These are phyloP conservation scores for Xylaria cubensis DNA, from an alignment of 495 filamentous ascomycete species.

Conservation along the genomic window DNA sequence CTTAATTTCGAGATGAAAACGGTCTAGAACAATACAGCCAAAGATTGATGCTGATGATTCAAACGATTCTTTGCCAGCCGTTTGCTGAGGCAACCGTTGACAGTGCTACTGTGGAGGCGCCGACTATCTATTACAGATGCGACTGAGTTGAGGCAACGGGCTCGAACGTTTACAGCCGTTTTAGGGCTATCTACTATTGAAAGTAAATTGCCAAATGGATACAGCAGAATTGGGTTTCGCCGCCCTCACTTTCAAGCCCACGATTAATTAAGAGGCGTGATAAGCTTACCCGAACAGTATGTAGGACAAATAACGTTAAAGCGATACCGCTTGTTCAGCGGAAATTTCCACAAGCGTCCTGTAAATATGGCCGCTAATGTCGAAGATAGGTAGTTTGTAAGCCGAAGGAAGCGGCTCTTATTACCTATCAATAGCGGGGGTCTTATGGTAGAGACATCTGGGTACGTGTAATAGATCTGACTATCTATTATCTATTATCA, in stretches of 20 bases:
- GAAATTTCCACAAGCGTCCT: neutral
- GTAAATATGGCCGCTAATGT: neutral
- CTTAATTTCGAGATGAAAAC: neutral
- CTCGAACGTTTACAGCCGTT: constrained; percentile 1
- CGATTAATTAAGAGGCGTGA: constrained; percentile 13
- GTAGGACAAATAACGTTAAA: constrained; percentile 3
- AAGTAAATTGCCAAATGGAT: neutral
- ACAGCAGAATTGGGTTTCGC: neutral
- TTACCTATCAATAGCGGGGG: constrained; percentile 11
- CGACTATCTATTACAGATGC: neutral
- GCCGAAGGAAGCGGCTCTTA: constrained; percentile 5
- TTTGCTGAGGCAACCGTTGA: neutral
- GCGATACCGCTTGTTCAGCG: neutral
- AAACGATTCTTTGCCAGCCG: neutral
- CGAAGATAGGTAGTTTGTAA: neutral
- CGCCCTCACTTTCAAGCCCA: neutral
- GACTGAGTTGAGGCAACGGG: constrained; percentile 15
- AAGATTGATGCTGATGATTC: neutral
- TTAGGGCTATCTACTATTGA: neutral
- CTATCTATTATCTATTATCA: neutral
- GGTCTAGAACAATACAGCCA: neutral
- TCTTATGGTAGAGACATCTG: neutral
- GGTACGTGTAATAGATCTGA: neutral
- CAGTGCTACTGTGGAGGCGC: constrained; percentile 12
- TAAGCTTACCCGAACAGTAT: neutral